Conservation (phyloP, 2,329 filamentous ascomycete genomes). For the Cercospora citrullina region DNA sequence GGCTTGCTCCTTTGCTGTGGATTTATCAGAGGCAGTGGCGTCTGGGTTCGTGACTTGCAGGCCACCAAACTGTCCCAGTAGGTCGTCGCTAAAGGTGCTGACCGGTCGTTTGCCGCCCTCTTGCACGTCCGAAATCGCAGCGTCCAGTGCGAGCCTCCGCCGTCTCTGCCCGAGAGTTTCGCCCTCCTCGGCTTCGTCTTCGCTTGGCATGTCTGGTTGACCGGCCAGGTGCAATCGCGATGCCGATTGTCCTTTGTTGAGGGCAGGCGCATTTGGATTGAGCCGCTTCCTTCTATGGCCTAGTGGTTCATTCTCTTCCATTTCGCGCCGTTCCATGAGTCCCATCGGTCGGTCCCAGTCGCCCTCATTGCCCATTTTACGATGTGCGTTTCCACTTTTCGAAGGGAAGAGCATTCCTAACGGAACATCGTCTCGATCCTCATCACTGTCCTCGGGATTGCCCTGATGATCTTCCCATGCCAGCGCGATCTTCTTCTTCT, state of each 20-base stretch:
- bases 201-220: constrained; percentile 32
- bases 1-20: constrained; percentile 17
- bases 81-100: constrained; percentile 66
- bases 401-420: constrained; percentile 75
- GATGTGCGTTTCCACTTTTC: constrained; percentile 55
- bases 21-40: constrained; percentile 40
- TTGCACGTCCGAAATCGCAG: constrained; percentile 44
- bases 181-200: constrained; percentile 48
- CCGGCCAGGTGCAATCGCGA: constrained; percentile 33
- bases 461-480: constrained; percentile 76
- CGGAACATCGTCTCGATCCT: constrained; percentile 73
- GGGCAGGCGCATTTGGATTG: constrained; percentile 21
- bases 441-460: constrained; percentile 55
- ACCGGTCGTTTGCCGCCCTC: constrained; percentile 44
- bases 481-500: constrained; percentile 74
- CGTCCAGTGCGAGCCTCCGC: constrained; percentile 58
- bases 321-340: constrained; percentile 74
- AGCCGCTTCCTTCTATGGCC: constrained; percentile 74
- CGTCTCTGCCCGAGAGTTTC: constrained; percentile 69
- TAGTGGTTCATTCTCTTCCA: constrained; percentile 91
- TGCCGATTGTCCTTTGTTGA: constrained; percentile 24
- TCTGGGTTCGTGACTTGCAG: constrained; percentile 45
- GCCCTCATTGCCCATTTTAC: constrained; percentile 42
- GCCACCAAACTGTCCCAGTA: constrained; percentile 65
- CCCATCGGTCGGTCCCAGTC: constrained; percentile 66